Conservation (phyloP, 129 eudicot species). For the Heracleum sosnowskyi region DNA sequence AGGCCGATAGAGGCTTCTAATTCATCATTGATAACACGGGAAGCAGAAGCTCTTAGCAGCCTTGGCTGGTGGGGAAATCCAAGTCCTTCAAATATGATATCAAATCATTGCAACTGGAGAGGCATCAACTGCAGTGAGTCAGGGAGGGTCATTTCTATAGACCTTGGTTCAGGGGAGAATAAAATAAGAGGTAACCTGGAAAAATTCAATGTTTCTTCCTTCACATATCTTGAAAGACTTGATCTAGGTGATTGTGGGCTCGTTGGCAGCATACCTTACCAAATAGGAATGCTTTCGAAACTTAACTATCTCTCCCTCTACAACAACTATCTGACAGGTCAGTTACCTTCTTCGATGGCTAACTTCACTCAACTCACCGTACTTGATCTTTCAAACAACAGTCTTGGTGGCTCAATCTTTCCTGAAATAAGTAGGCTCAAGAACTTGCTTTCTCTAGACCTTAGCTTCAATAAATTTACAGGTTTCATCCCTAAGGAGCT, state of each 20-base stretch:
- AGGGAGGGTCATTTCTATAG: neutral
- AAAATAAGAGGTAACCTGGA: neutral
- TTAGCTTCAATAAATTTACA: neutral
- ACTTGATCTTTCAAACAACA: neutral
- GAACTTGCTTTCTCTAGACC: neutral
- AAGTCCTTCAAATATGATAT: no score
- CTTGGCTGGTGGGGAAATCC: neutral
- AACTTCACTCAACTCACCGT: neutral
- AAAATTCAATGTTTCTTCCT: neutral
- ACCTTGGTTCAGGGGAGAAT: neutral
- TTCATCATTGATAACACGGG: neutral
- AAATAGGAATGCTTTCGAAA: neutral
- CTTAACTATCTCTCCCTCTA: neutral
- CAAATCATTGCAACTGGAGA: neutral
- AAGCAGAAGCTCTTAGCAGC: neutral
- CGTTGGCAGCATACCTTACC: neutral
- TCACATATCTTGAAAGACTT: neutral
- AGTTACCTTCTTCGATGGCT: slow-evolving; percentile 1
- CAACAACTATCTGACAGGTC: neutral
- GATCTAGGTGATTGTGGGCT: neutral
- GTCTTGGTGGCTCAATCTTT: neutral
- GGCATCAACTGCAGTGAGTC: slow-evolving; percentile 3
- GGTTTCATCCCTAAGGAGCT: neutral
- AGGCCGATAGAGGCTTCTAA: neutral
- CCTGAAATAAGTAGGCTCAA: neutral